Evolutionary conservation across 805 yeast genomes (phyloP).

Genomic region (Tetrapisispora taiwanensis): DNA sequence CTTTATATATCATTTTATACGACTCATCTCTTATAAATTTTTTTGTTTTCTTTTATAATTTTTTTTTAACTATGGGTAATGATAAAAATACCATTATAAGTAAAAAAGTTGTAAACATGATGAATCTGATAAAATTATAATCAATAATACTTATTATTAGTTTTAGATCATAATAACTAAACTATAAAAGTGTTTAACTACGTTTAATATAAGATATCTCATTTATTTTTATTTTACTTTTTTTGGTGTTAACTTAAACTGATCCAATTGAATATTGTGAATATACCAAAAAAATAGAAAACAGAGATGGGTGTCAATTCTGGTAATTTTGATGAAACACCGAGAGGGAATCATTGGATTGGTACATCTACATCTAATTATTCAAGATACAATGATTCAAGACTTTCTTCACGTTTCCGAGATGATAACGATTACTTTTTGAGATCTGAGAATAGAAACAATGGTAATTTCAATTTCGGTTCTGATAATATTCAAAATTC

Average conservation of each 20-base stretch:
- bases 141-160: no score
- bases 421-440: neutral
- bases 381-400: conserved; percentile 4
- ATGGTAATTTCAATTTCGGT: neutral
- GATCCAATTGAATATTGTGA: neutral
- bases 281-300: neutral
- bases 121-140: no score
- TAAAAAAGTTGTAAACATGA: no score
- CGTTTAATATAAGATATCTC: no score
- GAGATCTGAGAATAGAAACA: neutral
- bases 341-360: conserved; percentile 26
- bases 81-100: no score
- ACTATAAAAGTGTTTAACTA: neutral
- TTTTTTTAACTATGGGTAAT: no score
- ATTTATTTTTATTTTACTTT: no score
- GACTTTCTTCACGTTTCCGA: conserved; percentile 8
- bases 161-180: no score
- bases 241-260: no score
- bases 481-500: neutral
- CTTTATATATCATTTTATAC: neutral
- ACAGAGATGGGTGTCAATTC: neutral
- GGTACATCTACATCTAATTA: conserved; percentile 12
- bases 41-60: no score
- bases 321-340: conserved; percentile 11
- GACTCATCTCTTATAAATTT: neutral